Percentiles rank a stretch among this genome's conserved stretches.
phyloP scores from a whole-genome alignment of 768 basidiomycete species.

The Xerocomellus intermedius region DNA sequence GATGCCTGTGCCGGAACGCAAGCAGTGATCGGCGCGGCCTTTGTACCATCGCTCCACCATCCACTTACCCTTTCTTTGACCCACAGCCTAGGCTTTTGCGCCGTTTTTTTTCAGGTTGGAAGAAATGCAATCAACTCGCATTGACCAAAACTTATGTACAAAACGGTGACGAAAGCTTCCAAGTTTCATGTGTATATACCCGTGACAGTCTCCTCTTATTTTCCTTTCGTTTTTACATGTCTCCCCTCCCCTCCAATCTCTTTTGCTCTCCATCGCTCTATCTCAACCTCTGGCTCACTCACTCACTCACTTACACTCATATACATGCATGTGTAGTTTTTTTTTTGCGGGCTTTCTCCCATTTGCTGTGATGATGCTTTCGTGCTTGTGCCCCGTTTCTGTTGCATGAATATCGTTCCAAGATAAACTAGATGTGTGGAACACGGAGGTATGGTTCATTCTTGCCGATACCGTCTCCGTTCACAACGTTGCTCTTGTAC shows the following conservation, averaged over 20 bases:
- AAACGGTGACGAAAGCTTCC: not conserved
- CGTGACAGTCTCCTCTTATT: not conserved
- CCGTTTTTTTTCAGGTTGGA: conserved; percentile 12
- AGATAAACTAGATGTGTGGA: not conserved
- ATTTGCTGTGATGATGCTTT: not conserved
- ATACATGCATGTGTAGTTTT: conserved; percentile 18
- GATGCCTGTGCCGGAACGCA: conserved; percentile 36
- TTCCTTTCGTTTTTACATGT: not conserved
- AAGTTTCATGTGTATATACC: conserved; percentile 21
- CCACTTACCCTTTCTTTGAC: conserved; percentile 2
- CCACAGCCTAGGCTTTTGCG: conserved; percentile 6
- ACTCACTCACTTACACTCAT: conserved; percentile 3
- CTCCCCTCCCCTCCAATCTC: not conserved
- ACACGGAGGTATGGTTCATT: not conserved
- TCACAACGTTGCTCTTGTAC: not conserved
- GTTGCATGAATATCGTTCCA: not conserved
- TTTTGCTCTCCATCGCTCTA: conserved; percentile 5
- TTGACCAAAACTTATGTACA: conserved; percentile 2
- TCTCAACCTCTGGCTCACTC: conserved; percentile 5
- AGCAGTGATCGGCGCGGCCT: conserved; percentile 10
- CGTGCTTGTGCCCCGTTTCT: not conserved
- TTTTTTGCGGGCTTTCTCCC: not conserved
- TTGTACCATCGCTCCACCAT: not conserved
- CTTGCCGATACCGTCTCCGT: not conserved
- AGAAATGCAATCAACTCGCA: conserved; percentile 17